Percentiles rank a stretch among this genome's conserved stretches.
phyloP scores from a whole-genome alignment of 176 grass and related monocot genomes.

The Microstegium vimineum region DNA sequence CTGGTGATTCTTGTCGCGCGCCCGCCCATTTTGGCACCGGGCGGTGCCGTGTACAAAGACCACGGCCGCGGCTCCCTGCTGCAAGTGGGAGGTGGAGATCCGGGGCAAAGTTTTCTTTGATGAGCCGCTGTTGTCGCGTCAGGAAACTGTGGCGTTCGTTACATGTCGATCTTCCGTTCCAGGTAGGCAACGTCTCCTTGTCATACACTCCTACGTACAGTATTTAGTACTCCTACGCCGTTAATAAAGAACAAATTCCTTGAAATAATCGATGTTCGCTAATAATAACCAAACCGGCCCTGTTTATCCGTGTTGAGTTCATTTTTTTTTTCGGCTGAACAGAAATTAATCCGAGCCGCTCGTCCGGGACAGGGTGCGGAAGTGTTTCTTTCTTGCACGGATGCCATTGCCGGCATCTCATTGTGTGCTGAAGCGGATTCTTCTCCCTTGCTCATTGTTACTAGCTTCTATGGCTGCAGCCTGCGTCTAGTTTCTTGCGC shows the following conservation, averaged over 20 bases:
- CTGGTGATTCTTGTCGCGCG: not conserved
- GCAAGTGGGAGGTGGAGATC: too few species aligned
- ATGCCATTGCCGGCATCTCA: not conserved
- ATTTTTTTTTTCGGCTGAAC: not conserved
- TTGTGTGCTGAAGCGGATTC: not conserved
- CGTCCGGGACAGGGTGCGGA: not conserved
- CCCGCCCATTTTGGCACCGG: not conserved
- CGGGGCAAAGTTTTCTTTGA: too few species aligned
- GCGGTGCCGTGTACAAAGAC: not conserved
- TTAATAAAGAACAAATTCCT: not conserved
- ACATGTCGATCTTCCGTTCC: too few species aligned
- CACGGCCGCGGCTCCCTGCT: not conserved
- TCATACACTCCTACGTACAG: too few species aligned
- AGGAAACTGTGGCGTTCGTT: too few species aligned
- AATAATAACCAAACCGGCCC: too few species aligned
- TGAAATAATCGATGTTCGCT: not conserved
- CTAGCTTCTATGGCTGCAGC: not conserved
- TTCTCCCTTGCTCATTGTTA: not conserved
- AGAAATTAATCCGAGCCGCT: too few species aligned
- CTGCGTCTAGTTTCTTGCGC: not conserved
- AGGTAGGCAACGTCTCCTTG: too few species aligned
- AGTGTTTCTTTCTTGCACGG: slow-evolving; percentile 18
- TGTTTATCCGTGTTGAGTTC: too few species aligned
- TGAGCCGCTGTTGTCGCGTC: too few species aligned
- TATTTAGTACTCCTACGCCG: too few species aligned